Percentiles rank a stretch among this genome's conserved stretches.
phyloP scores from a whole-genome alignment of 768 basidiomycete genomes.

The Leccinum uliginosum region DNA sequence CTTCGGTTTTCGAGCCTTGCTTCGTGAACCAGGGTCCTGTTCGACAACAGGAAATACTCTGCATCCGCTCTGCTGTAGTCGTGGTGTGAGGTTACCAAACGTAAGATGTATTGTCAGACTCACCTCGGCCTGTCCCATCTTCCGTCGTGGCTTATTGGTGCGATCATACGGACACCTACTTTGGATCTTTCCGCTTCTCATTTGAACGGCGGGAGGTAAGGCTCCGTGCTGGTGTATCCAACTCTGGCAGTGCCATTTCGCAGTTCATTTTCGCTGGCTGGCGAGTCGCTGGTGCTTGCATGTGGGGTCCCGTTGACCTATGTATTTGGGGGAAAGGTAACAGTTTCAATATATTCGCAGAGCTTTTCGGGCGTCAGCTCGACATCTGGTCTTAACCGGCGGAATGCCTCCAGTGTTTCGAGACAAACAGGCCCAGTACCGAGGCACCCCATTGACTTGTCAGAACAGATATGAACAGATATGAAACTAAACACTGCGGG shows the following conservation, averaged over 20 bases:
- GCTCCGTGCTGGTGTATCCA: neutral
- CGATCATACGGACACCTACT: neutral
- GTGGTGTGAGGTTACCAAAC: neutral
- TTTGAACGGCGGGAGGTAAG: neutral
- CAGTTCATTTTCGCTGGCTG: neutral
- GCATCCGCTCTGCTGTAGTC: neutral
- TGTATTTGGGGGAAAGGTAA: neutral
- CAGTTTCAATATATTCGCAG: neutral
- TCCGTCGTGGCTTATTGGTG: neutral
- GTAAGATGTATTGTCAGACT: neutral
- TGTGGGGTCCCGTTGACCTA: neutral
- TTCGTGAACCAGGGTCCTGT: too few species aligned
- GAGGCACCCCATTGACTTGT: neutral
- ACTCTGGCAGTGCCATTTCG: too few species aligned
- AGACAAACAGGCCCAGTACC: neutral
- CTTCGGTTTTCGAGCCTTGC: neutral
- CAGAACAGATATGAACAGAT: neutral
- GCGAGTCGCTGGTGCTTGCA: neutral
- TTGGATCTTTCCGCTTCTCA: neutral
- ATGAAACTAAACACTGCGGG: neutral
- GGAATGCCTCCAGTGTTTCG: neutral
- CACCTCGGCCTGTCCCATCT: neutral
- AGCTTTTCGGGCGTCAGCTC: neutral
- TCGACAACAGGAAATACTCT: neutral
- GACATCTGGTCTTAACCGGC: too few species aligned